Percentiles rank a stretch among this genome's conserved stretches.
Conservation (phyloP, 345 rosid genomes). For the Rhodomyrtus tomentosa region DNA sequence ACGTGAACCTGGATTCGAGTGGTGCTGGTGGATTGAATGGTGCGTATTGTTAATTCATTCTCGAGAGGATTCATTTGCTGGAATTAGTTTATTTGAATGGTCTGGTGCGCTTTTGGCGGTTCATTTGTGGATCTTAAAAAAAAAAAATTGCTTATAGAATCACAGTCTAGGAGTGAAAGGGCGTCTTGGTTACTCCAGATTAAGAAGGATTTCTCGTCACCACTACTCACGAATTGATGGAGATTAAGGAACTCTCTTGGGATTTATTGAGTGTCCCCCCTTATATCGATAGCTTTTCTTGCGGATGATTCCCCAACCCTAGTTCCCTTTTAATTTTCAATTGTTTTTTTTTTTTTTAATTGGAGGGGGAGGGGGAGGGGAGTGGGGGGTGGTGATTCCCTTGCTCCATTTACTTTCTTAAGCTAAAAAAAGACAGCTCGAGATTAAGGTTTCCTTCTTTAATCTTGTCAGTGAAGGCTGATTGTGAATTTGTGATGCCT, state of each 20-base stretch:
- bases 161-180: not conserved
- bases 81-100: not conserved
- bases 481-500: not conserved
- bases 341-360: too few relatives aligned
- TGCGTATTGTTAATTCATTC: not conserved
- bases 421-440: not conserved
- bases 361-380: too few relatives aligned
- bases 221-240: not conserved
- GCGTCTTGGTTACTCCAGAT: not conserved
- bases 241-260: not conserved
- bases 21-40: not conserved
- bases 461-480: not conserved
- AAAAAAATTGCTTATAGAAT: not conserved
- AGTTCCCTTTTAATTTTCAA: too few relatives aligned
- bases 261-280: not conserved
- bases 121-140: not conserved
- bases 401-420: not conserved
- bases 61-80: not conserved
- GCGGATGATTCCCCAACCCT: too few relatives aligned
- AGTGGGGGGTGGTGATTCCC: too few relatives aligned
- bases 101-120: not conserved
- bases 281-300: not conserved
- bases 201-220: not conserved
- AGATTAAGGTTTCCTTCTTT: not conserved
- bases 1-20: not conserved